Base-by-base conservation (phyloP, 129 eudicot species). In the Escallonia rubra region DNA sequence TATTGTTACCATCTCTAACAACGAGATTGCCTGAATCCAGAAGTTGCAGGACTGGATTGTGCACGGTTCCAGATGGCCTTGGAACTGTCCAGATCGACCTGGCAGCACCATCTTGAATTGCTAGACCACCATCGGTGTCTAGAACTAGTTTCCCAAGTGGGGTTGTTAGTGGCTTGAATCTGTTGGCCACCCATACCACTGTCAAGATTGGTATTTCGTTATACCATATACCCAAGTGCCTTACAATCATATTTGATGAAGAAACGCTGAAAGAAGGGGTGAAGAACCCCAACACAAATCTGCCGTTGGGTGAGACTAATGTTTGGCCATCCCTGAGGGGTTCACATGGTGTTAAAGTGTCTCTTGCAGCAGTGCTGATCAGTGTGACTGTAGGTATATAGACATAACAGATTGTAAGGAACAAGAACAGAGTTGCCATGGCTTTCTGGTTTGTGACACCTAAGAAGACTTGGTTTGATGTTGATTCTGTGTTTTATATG, bases 211-310 rank as follows among this genome's bases (percentile, higher is more conserved):
- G 4, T 23, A 66, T 39, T 8, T 34, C 70, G 5, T 43, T 66
- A 14, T 49, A 66, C 70, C 70, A 66, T 9, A 66, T 53, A 50
- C 70, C 70, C 59, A 66, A 50, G 46, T 51, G 50, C 59, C 59
- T 16, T 4, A 49, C 7, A 51, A 48, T 66, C 34, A 23, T 23
- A 23, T 23, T 23, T 23, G 34, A 23, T 23, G 34, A 23, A 2
- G 59, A 23, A 39, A 48, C 56, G 6, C n/a, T 65, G 6, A 43
- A 49, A 38, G 70, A 66, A 49, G 41, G 59, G 12, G 15, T 43
- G 71, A 73, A 73, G 63, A 73, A 73, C 6, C 78, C 78, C 58
- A 73, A 53, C 38, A 64, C 78, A 41, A 73, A 73, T 56, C 61
- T 66, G 6, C 52, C 23, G 54, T 50, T 50, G 9, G 57, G 12